These are phyloP conservation scores for Blastobotrys parvus DNA, from an alignment of 805 yeast species.

Conservation along the genomic window DNA sequence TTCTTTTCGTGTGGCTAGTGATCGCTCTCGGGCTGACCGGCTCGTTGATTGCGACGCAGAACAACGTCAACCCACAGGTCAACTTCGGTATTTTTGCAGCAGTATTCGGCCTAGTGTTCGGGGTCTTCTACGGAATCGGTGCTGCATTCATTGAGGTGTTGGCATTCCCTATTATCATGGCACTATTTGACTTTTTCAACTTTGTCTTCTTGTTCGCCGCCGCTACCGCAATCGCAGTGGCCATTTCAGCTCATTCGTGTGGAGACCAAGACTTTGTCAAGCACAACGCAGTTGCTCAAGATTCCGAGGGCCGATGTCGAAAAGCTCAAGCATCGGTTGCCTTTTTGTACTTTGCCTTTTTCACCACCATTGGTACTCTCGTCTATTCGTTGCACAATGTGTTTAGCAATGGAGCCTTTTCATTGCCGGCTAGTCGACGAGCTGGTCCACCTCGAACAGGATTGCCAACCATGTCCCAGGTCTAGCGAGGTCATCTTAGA, in stretches of 20 bases:
- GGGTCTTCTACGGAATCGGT: conserved; percentile 66
- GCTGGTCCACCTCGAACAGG: conserved; percentile 60
- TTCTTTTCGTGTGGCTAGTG: conserved; percentile 68
- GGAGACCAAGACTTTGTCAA: conserved; percentile 55
- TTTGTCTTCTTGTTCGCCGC: conserved; percentile 88
- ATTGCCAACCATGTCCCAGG: conserved; percentile 86
- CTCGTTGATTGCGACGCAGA: conserved; percentile 57
- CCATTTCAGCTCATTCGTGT: conserved; percentile 82
- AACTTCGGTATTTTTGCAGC: conserved; percentile 83
- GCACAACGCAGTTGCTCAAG: conserved; percentile 63
- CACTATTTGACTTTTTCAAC: conserved; percentile 76
- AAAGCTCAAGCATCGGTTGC: conserved; percentile 82
- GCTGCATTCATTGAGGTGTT: conserved; percentile 72
- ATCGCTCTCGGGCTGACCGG: conserved; percentile 83
- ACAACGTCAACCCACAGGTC: conserved; percentile 58
- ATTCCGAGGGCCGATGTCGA: conserved; percentile 81
- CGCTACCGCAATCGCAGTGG: conserved; percentile 91
- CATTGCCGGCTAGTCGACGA: conserved; percentile 38
- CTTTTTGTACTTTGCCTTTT: conserved; percentile 78
- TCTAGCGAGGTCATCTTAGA: conserved; percentile 34
- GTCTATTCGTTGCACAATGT: conserved; percentile 41
- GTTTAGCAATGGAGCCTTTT: conserved; percentile 53
- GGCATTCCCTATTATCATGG: conserved; percentile 80
- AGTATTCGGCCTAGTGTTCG: conserved; percentile 75
- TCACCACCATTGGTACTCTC: conserved; percentile 59